These are phyloP conservation scores for Terfezia boudieri DNA, from an alignment of 495 filamentous ascomycete species.

Conservation along the genomic window DNA sequence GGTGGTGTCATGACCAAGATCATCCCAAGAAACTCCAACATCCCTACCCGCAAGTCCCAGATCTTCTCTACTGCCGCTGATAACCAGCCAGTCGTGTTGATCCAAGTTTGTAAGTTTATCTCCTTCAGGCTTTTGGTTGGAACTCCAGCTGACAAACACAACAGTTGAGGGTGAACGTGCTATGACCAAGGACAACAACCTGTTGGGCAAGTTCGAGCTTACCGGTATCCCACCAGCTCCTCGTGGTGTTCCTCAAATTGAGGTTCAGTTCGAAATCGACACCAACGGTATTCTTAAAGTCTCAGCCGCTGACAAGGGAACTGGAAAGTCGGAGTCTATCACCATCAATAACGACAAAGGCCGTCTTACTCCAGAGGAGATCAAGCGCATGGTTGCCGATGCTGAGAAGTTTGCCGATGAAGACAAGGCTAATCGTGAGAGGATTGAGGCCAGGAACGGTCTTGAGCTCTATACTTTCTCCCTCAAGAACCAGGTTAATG, in stretches of 20 bases:
- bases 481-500: conserved; percentile 97
- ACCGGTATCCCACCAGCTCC: conserved; percentile 86
- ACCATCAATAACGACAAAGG: conserved; percentile 98
- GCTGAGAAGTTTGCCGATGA: conserved; percentile 97
- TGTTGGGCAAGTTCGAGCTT: conserved; percentile 93
- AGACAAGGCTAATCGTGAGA: conserved; percentile 88
- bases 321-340: conserved; percentile 87
- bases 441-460: conserved; percentile 85
- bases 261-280: conserved; percentile 92
- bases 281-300: conserved; percentile 97
- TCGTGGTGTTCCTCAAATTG: conserved; percentile 90
- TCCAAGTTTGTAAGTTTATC: conserved; percentile 46
- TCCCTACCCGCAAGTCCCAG: conserved; percentile 91
- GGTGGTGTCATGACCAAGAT: conserved; percentile 97
- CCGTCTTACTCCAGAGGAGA: conserved; percentile 84
- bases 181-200: conserved; percentile 92
- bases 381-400: conserved; percentile 93
- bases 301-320: conserved; percentile 85
- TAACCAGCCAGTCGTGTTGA: conserved; percentile 92
- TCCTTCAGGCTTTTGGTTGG: not conserved
- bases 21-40: conserved; percentile 84
- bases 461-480: conserved; percentile 94
- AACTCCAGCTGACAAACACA: not conserved
- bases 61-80: conserved; percentile 96
- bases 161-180: conserved; percentile 68